Evolutionary conservation across 768 basidiomycete genomes (phyloP), one percentile per base, ranked within the genome.

Genomic region (Cystofilobasidium bisporidii): DNA sequence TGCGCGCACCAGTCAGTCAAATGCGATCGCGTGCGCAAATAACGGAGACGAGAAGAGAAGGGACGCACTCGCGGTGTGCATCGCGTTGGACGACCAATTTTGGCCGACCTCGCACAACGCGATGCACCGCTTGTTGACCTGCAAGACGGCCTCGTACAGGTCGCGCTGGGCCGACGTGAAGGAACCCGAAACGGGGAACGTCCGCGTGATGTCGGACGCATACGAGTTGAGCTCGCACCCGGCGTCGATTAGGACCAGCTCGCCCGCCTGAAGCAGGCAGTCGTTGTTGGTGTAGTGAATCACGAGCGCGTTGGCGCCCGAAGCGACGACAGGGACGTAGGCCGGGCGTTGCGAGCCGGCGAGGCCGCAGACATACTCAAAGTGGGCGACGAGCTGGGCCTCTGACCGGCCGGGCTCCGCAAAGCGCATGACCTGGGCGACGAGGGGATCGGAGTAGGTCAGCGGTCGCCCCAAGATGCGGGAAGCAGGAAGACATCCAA

Each of bases 311-410:
- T 97, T 96, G 2, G 87, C 81, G 33, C 96, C 96, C 1, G 91
- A 92, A 8, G 91, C 94, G 40, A 97, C 89, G 8, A 99, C 96
- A 17, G 96, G 96, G 1, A 99, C 93, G 75, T 99, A 99, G n/a
- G 96, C 93, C 58, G 85, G 83, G 47, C 93, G 83, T 73, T 91
- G 86, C 17, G 89, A 82, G 26, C 96, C 96, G 20, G 80, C 79
- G 50, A 89, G 80, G 4, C 84, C 82, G 73, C 91, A 93, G 1
- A 87, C 72, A 73, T 96, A 96, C 77, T 94, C 88, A 74, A 98
- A 97, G 74, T 91, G 88, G 6, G 93, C 88, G 0, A 82, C 85
- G 11, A 88, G 77, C 22, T 81, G 79, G 38, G 81, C 78, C 73
- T 89, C 88, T 0, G 83, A 82, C 65, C 82, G 74, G 12, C 82